Percentiles rank a stretch among this genome's conserved stretches.
Conservation (phyloP, 352 stramenopile genomes). For the Sclerospora graminicola region DNA sequence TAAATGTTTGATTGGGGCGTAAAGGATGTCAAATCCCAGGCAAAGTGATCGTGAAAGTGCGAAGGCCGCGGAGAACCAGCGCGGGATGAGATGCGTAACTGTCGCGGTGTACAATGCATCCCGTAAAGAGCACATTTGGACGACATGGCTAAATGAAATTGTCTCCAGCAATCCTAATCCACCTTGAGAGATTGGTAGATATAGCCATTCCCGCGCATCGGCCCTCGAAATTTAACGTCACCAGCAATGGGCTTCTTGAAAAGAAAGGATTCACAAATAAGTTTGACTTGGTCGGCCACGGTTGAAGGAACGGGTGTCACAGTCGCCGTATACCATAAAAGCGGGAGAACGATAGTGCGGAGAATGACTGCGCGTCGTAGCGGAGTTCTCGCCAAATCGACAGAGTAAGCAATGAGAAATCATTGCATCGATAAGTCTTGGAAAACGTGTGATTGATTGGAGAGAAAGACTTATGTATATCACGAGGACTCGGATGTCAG, state of each 20-base stretch:
- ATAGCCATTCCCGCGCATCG: conserved; percentile 2
- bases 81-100: background rate
- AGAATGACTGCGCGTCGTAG: conserved; percentile 2
- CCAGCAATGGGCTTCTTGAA: conserved; percentile 5
- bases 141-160: background rate
- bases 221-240: background rate
- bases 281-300: background rate
- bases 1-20: background rate
- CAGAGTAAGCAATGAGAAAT: background rate
- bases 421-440: background rate
- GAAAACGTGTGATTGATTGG: background rate
- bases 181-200: conserved; percentile 1
- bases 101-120: background rate
- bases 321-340: conserved; percentile 7
- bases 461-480: conserved; percentile 3
- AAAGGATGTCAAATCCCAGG: conserved; percentile 8
- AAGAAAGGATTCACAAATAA: conserved; percentile 2
- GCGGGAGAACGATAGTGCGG: background rate
- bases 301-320: background rate
- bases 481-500: background rate
- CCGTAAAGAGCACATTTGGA: conserved; percentile 5
- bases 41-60: background rate
- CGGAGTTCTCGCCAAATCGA: conserved; percentile 2
- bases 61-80: conserved; percentile 1
- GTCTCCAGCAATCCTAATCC: conserved; percentile 1